phyloP scores from a whole-genome alignment of 495 filamentous ascomycete genomes.

The Podospora appendiculata region DNA sequence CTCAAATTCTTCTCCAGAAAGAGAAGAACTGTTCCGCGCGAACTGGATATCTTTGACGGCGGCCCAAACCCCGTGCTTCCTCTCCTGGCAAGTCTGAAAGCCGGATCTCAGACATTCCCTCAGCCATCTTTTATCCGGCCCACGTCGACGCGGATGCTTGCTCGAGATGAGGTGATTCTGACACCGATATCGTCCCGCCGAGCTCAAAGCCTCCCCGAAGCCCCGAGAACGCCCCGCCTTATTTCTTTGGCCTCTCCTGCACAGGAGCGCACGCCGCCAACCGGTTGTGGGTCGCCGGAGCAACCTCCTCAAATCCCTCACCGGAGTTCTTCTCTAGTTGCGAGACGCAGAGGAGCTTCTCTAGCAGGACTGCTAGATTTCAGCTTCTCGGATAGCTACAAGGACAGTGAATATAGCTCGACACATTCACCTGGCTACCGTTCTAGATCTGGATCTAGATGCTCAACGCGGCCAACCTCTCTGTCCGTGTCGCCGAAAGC shows the following conservation, averaged over 20 bases:
- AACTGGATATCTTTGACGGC: neutral
- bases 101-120: slow-evolving; percentile 25
- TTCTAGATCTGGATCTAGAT: slow-evolving; percentile 9
- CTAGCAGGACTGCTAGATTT: slow-evolving; percentile 15
- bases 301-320: slow-evolving; percentile 3
- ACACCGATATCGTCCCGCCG: slow-evolving; percentile 17
- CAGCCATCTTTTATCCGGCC: slow-evolving; percentile 39
- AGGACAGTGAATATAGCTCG: neutral
- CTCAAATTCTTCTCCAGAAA: slow-evolving; percentile 24
- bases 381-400: slow-evolving; percentile 8
- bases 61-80: neutral
- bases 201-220: slow-evolving; percentile 31
- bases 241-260: neutral
- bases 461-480: slow-evolving; percentile 6
- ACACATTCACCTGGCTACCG: slow-evolving; percentile 1
- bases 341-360: neutral
- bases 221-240: slow-evolving; percentile 11
- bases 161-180: slow-evolving; percentile 29
- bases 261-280: neutral
- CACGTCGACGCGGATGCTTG: slow-evolving; percentile 37
- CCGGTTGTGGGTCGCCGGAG: neutral
- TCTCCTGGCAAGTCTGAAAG: neutral
- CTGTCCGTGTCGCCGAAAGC: slow-evolving; percentile 15
- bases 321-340: slow-evolving; percentile 9
- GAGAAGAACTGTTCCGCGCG: slow-evolving; percentile 6